Evolutionary conservation across 208 protist genomes (phyloP).

Genomic region (Naegleria fowleri): DNA sequence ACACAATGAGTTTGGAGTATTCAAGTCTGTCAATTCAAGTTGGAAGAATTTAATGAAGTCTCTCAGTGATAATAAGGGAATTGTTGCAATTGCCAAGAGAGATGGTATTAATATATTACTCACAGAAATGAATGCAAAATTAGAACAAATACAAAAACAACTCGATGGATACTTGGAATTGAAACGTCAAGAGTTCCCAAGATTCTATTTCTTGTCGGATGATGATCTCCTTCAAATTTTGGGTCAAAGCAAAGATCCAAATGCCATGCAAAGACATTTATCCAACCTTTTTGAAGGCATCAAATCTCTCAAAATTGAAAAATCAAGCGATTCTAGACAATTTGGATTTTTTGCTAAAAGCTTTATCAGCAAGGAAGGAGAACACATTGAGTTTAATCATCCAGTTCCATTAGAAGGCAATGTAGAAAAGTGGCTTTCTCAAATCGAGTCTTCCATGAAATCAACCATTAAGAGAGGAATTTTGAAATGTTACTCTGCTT

Average conservation of each 20-base stretch:
- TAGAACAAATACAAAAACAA: constrained; percentile 93
- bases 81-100: constrained; percentile 62
- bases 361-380: constrained; percentile 78
- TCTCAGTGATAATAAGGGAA: constrained; percentile 75
- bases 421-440: constrained; percentile 84
- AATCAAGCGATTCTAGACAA: constrained; percentile 44
- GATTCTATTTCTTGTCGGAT: constrained; percentile 96
- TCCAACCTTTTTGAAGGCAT: constrained; percentile 95
- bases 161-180: constrained; percentile 93
- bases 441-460: constrained; percentile 83
- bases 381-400: constrained; percentile 79
- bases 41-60: constrained; percentile 81
- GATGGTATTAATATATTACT: constrained; percentile 84
- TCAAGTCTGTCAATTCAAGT: constrained; percentile 85
- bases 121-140: constrained; percentile 79
- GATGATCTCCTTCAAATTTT: constrained; percentile 95
- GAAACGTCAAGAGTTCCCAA: constrained; percentile 86
- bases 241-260: constrained; percentile 89
- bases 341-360: constrained; percentile 59
- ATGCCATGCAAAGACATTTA: constrained; percentile 90
- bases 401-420: constrained; percentile 74
- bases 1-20: constrained; percentile 85
- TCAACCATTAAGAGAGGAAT: constrained; percentile 74
- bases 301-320: constrained; percentile 69
- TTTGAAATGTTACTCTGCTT: constrained; percentile 67